Conservation (phyloP, 176 grass and related monocot species). For the Saccharum spontaneum region DNA sequence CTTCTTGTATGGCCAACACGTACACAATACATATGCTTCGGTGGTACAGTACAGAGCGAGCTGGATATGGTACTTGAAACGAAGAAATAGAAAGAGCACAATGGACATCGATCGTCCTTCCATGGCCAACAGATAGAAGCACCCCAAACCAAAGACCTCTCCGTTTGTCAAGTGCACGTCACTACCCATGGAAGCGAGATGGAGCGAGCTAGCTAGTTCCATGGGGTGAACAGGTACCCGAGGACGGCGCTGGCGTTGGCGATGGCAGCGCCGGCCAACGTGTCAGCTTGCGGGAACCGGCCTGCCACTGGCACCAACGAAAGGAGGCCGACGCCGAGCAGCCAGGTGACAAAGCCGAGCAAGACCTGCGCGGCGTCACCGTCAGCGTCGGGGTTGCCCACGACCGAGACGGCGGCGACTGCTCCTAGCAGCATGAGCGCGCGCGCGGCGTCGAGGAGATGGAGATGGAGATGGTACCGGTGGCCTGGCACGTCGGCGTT, state of each 20-base stretch:
- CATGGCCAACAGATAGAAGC: too few relatives aligned
- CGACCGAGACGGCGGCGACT: neutral
- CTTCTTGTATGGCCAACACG: too few relatives aligned
- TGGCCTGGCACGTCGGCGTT: too few relatives aligned
- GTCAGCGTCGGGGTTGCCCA: neutral
- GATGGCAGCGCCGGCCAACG: neutral
- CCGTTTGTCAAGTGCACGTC: too few relatives aligned
- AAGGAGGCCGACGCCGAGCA: neutral
- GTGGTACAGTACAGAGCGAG: too few relatives aligned
- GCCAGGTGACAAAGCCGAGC: neutral
- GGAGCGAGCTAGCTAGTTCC: neutral
- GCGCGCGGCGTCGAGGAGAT: neutral
- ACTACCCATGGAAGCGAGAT: too few relatives aligned
- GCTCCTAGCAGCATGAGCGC: neutral
- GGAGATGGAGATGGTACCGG: too few relatives aligned
- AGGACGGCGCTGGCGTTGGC: neutral
- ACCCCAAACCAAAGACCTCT: too few relatives aligned
- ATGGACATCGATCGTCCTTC: too few relatives aligned
- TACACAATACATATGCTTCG: too few relatives aligned
- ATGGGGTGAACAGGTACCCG: neutral
- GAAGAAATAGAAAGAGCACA: too few relatives aligned
- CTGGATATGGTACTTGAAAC: too few relatives aligned
- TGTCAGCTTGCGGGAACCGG: neutral
- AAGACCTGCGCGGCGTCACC: neutral
- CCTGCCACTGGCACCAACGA: neutral